Evolutionary conservation across 2,329 filamentous ascomycete genomes (phyloP).

Genomic region (Fusarium sp.): DNA sequence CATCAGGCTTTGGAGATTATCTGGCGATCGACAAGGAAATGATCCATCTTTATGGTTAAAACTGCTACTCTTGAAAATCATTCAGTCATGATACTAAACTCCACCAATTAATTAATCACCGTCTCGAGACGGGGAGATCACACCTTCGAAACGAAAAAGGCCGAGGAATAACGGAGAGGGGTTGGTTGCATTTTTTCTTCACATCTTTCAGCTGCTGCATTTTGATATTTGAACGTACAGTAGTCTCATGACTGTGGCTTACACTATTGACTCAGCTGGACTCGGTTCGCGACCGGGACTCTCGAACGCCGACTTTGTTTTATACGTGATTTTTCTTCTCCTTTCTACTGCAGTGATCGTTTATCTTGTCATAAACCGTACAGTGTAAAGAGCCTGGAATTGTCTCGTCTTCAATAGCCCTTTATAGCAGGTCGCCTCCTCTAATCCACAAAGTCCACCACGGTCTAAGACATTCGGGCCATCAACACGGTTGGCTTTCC

Average conservation of each 20-base stretch:
- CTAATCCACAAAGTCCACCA: background rate
- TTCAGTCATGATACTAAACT: background rate
- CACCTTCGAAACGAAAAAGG: background rate
- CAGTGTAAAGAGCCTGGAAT: background rate
- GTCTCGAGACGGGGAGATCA: background rate
- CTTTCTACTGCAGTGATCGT: background rate
- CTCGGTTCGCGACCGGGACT: background rate
- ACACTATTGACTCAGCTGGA: background rate
- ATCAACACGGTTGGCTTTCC: background rate
- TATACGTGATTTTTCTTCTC: background rate
- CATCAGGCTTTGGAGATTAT: background rate
- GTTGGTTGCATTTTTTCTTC: background rate
- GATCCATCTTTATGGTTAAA: background rate
- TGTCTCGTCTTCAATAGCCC: background rate
- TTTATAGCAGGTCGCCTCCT: background rate
- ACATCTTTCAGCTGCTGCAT: background rate
- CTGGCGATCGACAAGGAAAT: background rate
- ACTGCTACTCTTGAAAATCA: background rate
- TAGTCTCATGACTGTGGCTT: constrained; percentile 1
- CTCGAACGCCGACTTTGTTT: background rate
- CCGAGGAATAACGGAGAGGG: background rate
- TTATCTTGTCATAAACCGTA: background rate
- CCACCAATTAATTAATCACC: background rate
- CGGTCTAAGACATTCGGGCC: background rate
- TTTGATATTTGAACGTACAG: background rate